These are phyloP conservation scores for Acacia melanoxylon DNA, from an alignment of 306 rosid genomes.

Conservation along the genomic window DNA sequence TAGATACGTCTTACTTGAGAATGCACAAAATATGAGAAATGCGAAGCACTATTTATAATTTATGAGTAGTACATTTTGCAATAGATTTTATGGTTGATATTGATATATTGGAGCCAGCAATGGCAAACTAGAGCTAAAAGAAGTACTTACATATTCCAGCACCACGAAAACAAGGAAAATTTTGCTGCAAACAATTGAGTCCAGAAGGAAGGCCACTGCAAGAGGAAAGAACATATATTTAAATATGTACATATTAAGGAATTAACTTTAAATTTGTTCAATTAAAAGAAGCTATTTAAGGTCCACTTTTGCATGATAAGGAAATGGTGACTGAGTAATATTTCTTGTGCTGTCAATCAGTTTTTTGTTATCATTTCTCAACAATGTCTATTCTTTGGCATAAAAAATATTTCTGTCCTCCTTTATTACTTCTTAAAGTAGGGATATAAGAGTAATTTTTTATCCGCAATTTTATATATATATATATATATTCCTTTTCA, in stretches of 20 bases:
- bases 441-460: background rate
- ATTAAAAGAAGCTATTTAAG: background rate
- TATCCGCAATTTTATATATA: no score
- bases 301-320: no score
- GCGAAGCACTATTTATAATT: background rate
- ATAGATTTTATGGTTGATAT: background rate
- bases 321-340: background rate
- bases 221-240: slow-evolving; percentile 10
- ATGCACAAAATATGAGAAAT: no score
- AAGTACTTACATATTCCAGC: slow-evolving; percentile 56
- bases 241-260: background rate
- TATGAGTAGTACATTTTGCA: background rate
- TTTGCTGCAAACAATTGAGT: slow-evolving; percentile 33
- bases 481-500: no score
- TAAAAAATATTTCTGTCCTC: no score
- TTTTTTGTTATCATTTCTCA: background rate
- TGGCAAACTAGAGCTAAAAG: background rate
- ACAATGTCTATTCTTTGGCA: background rate
- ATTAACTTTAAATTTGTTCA: background rate
- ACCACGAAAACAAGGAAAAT: slow-evolving; percentile 67
- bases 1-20: no score
- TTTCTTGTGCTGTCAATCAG: background rate
- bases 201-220: slow-evolving; percentile 34
- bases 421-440: no score
- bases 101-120: background rate